These are phyloP conservation scores for Ceratorhiza oryzae-sativae DNA, from an alignment of 1,284 basidiomycete genomes.

Conservation along the genomic window DNA sequence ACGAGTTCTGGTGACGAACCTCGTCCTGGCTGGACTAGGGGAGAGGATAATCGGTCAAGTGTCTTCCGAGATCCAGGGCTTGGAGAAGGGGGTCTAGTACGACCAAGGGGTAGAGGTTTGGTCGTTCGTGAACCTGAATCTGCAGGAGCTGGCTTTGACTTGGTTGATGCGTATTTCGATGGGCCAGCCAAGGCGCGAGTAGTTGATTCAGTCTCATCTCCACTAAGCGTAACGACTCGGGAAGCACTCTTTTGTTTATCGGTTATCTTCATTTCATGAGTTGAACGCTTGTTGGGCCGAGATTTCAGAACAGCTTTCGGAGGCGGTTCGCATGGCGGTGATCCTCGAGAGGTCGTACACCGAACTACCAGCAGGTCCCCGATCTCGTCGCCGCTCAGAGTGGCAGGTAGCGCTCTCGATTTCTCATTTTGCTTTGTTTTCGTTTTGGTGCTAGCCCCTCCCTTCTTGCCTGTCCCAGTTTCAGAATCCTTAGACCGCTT, in stretches of 20 bases:
- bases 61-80: background rate
- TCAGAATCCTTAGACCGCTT: conserved; percentile 10
- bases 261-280: background rate
- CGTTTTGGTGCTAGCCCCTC: background rate
- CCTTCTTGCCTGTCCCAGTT: conserved; percentile 16
- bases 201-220: background rate
- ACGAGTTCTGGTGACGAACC: background rate
- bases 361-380: background rate
- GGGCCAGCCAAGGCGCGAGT: background rate
- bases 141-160: background rate
- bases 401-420: conserved; percentile 1
- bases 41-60: conserved; percentile 15
- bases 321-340: background rate
- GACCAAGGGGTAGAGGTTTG: background rate
- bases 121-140: background rate
- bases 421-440: conserved; percentile 26
- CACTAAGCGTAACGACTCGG: background rate
- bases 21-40: background rate
- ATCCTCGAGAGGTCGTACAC: background rate
- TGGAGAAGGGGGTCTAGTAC: background rate
- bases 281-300: background rate
- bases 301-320: background rate
- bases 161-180: background rate
- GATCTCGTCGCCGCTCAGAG: conserved; percentile 31
- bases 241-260: background rate